Conservation (phyloP, 2,329 filamentous ascomycete genomes). For the Penicillium sp. region DNA sequence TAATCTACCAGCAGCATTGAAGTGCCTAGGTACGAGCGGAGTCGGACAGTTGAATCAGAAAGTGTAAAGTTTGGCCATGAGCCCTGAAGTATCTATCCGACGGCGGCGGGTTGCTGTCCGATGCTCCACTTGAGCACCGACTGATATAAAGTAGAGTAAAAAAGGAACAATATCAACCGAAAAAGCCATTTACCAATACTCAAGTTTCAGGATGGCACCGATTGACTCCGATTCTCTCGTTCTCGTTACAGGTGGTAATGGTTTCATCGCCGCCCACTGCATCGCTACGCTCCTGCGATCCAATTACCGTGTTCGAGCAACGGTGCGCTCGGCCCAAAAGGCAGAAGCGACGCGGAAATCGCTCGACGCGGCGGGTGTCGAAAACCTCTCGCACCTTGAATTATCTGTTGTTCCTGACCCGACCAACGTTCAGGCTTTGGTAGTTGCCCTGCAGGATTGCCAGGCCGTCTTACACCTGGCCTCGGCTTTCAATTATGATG, state of each 20-base stretch:
- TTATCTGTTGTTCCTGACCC: conserved; percentile 18
- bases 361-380: conserved; percentile 3
- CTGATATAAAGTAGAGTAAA: neutral
- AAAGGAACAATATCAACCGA: no score
- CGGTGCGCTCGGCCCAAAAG: conserved; percentile 20
- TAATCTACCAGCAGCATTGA: no score
- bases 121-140: neutral
- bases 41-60: neutral
- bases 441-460: conserved; percentile 11
- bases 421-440: conserved; percentile 8
- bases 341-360: conserved; percentile 10
- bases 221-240: conserved; percentile 10
- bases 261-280: conserved; percentile 27
- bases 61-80: neutral
- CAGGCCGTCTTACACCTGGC: conserved; percentile 27
- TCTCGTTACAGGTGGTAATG: conserved; percentile 25
- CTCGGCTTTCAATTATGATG: conserved; percentile 31
- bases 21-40: no score
- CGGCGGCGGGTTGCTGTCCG: conserved; percentile 12
- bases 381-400: conserved; percentile 10
- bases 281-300: conserved; percentile 18
- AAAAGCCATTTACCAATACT: no score
- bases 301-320: conserved; percentile 20
- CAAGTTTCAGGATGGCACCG: conserved; percentile 12
- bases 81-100: conserved; percentile 14